A percentile compares a stretch with the other conserved stretches of the same genome.
Conservation (phyloP, 495 filamentous ascomycete genomes). For the Lineolata rhizophorae region DNA sequence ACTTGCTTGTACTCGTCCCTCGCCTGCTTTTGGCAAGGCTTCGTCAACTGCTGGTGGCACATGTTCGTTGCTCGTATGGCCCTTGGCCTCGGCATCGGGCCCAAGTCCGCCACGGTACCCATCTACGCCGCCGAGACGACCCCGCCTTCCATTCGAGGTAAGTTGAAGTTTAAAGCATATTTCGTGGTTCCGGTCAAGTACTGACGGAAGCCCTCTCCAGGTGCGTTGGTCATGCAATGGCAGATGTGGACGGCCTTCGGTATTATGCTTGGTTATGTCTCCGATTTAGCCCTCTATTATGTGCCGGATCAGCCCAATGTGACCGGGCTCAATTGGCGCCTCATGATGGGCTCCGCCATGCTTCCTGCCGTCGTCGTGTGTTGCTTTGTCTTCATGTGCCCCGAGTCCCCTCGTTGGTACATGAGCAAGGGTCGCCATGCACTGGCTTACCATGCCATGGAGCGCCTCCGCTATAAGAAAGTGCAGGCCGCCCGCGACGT, state of each 20-base stretch:
- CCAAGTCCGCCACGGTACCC: slow-evolving; percentile 60
- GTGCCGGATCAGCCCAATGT: slow-evolving; percentile 32
- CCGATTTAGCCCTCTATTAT: slow-evolving; percentile 49
- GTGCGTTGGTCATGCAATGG: slow-evolving; percentile 64
- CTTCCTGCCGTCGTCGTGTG: slow-evolving; percentile 52
- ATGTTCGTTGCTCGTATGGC: slow-evolving; percentile 18
- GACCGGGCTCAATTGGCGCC: slow-evolving; percentile 51
- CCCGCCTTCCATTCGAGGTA: slow-evolving; percentile 49
- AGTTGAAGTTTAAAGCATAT: too few species aligned
- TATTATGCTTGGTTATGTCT: slow-evolving; percentile 55
- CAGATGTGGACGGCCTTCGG: slow-evolving; percentile 59
- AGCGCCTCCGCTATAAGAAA: slow-evolving; percentile 40
- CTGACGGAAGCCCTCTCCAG: too few species aligned
- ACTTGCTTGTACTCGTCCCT: slow-evolving; percentile 42
- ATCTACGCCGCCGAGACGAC: slow-evolving; percentile 61
- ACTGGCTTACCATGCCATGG: slow-evolving; percentile 45
- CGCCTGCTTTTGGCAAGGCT: slow-evolving; percentile 59
- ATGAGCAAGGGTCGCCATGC: slow-evolving; percentile 44
- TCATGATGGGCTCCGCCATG: slow-evolving; percentile 67
- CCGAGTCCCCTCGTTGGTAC: slow-evolving; percentile 62
- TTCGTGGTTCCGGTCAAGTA: too few species aligned
- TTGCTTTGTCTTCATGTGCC: slow-evolving; percentile 46
- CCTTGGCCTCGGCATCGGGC: slow-evolving; percentile 45
- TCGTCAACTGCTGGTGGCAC: slow-evolving; percentile 52
- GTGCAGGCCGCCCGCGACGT: slow-evolving; percentile 64